These are phyloP conservation scores for Cadophora malorum DNA, from an alignment of 2,329 filamentous ascomycete genomes.

Conservation along the genomic window DNA sequence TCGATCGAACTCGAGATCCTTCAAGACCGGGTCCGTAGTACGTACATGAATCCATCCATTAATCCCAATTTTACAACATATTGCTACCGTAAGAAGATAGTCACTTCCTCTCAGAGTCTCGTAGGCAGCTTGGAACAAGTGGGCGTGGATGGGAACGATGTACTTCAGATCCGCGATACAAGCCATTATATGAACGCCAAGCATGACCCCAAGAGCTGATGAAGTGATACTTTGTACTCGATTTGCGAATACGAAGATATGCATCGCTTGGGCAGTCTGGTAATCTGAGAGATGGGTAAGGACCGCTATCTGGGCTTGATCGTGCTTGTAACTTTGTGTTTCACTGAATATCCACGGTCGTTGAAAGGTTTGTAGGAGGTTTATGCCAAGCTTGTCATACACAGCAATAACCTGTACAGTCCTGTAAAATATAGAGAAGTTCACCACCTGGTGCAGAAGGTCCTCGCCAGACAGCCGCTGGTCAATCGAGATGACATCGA, in stretches of 20 bases:
- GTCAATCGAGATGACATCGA: not conserved
- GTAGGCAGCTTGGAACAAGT: not conserved
- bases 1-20: too few relatives aligned
- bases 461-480: not conserved
- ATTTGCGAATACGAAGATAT: too few relatives aligned
- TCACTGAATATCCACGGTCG: not conserved
- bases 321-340: not conserved
- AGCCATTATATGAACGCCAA: not conserved
- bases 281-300: not conserved
- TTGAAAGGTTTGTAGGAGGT: not conserved
- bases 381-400: not conserved
- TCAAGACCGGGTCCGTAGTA: too few relatives aligned
- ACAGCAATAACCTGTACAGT: not conserved
- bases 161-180: not conserved
- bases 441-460: not conserved
- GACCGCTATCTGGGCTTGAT: not conserved
- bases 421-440: not conserved
- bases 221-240: not conserved
- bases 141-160: not conserved
- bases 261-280: too few relatives aligned
- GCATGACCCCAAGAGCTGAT: not conserved
- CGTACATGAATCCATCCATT: too few relatives aligned
- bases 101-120: too few relatives aligned
- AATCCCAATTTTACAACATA: too few relatives aligned
- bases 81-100: too few relatives aligned